A percentile compares a stretch with the other conserved stretches of the same genome.
Evolutionary conservation across 2,329 filamentous ascomycete species (phyloP).

Genomic region (Colletotrichum sp.): DNA sequence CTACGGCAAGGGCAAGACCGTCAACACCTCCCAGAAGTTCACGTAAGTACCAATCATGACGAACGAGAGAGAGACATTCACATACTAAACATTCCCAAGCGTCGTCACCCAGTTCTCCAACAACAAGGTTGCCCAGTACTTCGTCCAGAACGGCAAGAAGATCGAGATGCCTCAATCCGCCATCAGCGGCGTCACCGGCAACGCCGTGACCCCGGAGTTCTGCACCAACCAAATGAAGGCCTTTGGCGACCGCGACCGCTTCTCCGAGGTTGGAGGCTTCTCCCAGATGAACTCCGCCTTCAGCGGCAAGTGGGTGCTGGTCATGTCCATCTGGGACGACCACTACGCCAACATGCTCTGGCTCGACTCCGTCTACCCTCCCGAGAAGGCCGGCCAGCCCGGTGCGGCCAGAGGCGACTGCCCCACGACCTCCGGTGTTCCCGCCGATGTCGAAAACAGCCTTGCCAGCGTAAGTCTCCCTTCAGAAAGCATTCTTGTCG

Average conservation of each 20-base stretch:
- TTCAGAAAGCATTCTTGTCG: too few relatives aligned
- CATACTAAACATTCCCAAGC: conserved; percentile 26
- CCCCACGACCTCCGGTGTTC: conserved; percentile 27
- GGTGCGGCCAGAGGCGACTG: conserved; percentile 29
- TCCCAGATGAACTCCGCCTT: conserved; percentile 60
- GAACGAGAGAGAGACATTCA: neutral
- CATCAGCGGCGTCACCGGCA: conserved; percentile 27
- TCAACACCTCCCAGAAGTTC: conserved; percentile 62
- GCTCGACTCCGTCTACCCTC: conserved; percentile 68
- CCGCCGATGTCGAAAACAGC: conserved; percentile 25
- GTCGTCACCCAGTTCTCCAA: conserved; percentile 65
- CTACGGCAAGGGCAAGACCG: conserved; percentile 61
- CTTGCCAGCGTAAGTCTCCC: conserved; percentile 21
- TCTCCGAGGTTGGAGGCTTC: conserved; percentile 61
- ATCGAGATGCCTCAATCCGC: conserved; percentile 49
- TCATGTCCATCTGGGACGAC: conserved; percentile 62
- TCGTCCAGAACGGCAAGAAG: conserved; percentile 62
- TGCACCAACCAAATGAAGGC: conserved; percentile 61
- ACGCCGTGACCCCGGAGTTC: conserved; percentile 62
- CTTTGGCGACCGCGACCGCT: conserved; percentile 58
- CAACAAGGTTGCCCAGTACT: conserved; percentile 62
- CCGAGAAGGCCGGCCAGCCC: conserved; percentile 27
- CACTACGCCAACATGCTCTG: conserved; percentile 71
- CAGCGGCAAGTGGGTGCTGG: conserved; percentile 65
- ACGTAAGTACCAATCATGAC: conserved; percentile 33